Evolutionary conservation across 768 basidiomycete genomes (phyloP), one percentile per base, ranked within the genome.

Genomic region (Kwoniella sp.): DNA sequence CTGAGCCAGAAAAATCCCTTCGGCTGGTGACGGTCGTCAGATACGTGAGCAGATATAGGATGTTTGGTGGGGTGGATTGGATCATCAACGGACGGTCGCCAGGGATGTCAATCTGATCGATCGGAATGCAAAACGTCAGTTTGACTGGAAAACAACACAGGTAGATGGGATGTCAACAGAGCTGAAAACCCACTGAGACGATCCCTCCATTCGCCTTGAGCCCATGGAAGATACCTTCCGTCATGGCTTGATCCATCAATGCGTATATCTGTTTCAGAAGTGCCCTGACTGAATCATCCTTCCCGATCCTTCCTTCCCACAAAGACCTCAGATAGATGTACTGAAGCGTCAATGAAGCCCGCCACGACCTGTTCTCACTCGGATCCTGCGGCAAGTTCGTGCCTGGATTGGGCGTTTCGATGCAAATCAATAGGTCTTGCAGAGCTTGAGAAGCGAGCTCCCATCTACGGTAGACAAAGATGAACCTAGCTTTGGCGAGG

Each of bases 61-160:
- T 54, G 29, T 70, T 74, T 3, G 73, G 70, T 19, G 75, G 72
- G 1, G 72, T 77, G 15, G 58, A 22, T 51, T 74, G 73, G 0
- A 77, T 21, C 24, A 47, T 25, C 7, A 70, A 26, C 12, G 65
- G 30, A 22, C 49, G 60, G 56, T 19, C 15, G 29, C 36, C 27
- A 5, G 57, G 33, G 26, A 55, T 30, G 21, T 54, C 55, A 24
- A 65, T 27, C 65, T 55, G 53, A 37, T 37, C 15, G 8, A 26
- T 27, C 26, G 33, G 55, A 26, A 22, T 48, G 26, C 15, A 52
- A n/a, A 9, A 44, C 17, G 40, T 44, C 40, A 44, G 40, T n/a
- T n/a, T n/a, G n/a, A n/a, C n/a, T n/a, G n/a, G n/a, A n/a, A n/a
- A n/a, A n/a, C n/a, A n/a, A n/a, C n/a, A n/a, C n/a, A n/a, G n/a